Evolutionary conservation across 768 basidiomycete species (phyloP), one percentile per base, ranked within the genome.

Genomic region (Suillus lakei): DNA sequence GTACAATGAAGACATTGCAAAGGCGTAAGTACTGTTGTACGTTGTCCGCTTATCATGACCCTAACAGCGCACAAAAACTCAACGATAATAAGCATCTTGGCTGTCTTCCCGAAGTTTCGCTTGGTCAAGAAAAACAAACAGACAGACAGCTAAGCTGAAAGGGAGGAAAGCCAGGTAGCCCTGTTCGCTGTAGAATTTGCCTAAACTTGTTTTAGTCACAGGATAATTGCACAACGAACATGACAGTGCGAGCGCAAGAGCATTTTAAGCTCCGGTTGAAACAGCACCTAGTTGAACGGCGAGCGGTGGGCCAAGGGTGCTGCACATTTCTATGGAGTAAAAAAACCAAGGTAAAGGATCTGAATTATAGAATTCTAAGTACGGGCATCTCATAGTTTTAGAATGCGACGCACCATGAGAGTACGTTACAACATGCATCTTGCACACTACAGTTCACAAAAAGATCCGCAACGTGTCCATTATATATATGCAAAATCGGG

Each of bases 241-340:
- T 26, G 48, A 48, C 13, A 48, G 23, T 15, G 48, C 8, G 4
- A 51, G 16, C 6, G 16, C 50, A 28, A 51, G 15, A 13, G 26
- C 15, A 28, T 8, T 51, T 51, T 13, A 50, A 51, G 26, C 50
- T 70, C 69, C 69, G 72, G 61, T 63, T n/a, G 0, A 76, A 71
- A 50, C 5, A 5, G 5, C 10, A 48, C n/a, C n/a, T n/a, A n/a
- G n/a, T n/a, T n/a, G n/a, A n/a, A n/a, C n/a, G n/a, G n/a, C n/a
- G n/a, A n/a, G n/a, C n/a, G n/a, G n/a, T n/a, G n/a, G n/a, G n/a
- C n/a, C n/a, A n/a, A n/a, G n/a, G n/a, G n/a, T n/a, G n/a, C n/a
- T n/a, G n/a, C n/a, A n/a, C n/a, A n/a, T n/a, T n/a, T n/a, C n/a
- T n/a, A n/a, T n/a, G n/a, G n/a, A n/a, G n/a, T n/a, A n/a, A n/a